Conservation (phyloP, 305 asterid genomes). For the Plantago coronopus region DNA sequence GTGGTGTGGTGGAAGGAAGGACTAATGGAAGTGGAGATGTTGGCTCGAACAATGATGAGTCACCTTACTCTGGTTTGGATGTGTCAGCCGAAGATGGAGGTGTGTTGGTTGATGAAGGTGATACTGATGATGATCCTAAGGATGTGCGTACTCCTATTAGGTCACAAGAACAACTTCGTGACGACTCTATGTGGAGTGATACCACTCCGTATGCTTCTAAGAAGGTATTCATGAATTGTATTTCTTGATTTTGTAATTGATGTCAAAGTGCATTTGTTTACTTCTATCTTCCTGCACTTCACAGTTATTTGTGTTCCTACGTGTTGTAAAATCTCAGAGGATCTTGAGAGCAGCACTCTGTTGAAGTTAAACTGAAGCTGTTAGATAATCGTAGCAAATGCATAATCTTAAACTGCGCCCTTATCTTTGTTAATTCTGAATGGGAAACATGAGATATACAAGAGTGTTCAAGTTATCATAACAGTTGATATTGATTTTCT, state of each 20-base stretch:
- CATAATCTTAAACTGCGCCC: conserved; percentile 2
- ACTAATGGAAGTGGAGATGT: conserved; percentile 42
- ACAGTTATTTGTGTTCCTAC: too few relatives aligned
- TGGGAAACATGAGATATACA: background rate
- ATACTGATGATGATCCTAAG: conserved; percentile 31
- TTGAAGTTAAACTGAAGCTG: conserved; percentile 9
- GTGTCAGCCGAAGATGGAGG: conserved; percentile 43
- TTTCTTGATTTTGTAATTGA: conserved; percentile 5
- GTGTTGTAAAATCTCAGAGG: background rate
- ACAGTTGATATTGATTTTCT: background rate
- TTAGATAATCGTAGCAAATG: conserved; percentile 4
- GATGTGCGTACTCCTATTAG: conserved; percentile 32
- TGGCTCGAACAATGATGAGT: conserved; percentile 52
- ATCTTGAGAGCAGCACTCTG: conserved; percentile 11
- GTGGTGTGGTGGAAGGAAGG: conserved; percentile 33
- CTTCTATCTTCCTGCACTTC: conserved; percentile 13
- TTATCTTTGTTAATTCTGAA: background rate
- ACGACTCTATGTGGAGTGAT: conserved; percentile 77
- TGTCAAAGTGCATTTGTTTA: conserved; percentile 12
- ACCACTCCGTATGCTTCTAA: conserved; percentile 61
- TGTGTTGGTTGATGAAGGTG: conserved; percentile 44
- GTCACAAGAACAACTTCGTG: conserved; percentile 34
- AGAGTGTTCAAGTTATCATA: background rate
- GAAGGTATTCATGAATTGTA: conserved; percentile 48
- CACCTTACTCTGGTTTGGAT: conserved; percentile 66